Base-by-base conservation (phyloP, 2,329 filamentous ascomycete species). In the Huntiella decipiens region DNA sequence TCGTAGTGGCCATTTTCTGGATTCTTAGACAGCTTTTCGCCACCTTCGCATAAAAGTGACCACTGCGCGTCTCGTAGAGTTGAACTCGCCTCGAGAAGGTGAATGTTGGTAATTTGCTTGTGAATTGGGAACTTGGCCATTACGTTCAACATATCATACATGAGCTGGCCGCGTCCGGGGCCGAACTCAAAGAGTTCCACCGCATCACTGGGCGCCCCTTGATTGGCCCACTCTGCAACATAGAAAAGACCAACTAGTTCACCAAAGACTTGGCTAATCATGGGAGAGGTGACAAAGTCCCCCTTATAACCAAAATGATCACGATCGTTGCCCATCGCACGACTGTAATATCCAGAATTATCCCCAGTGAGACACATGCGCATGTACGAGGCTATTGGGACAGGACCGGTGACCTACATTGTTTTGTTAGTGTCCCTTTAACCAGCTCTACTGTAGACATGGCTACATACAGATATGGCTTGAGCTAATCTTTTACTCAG, bases 211-310 rank as follows among this genome's bases (percentile, higher is more conserved):
- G 74, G 81, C 50, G 70, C 71, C 12, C 86, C 87, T 60, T 98
- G 91, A 36, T 82, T 80, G 60, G 96, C 82, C 88, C 91, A 98
- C 67, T 98, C 91, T 37, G 88, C 79, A 44, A 96, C 79, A 51
- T 94, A 79, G 91, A 91, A 98, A 54, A 98, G 74, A 4, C 85
- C 91, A 47, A 96, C 69, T 22, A 98, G 70, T 63, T 98, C 91
- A 17, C 91, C 91, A 63, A 98, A 98, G 10, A 96, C 73, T 59
- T 96, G 91, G 1, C 87, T 95, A 55, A 98, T 96, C 62, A 98
- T 91, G 0, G 91, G 91, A 0, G 87, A 95, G 0, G 91, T 98
- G 44, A 96, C 80, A 58, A 98, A 98, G 62, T 98, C 91, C 19
- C 91, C 91, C 56, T 84, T 82, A 46, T 74, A 67, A n/a, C 91